Base-by-base conservation (phyloP, 257 asterid species). In the Misopates orontium region DNA sequence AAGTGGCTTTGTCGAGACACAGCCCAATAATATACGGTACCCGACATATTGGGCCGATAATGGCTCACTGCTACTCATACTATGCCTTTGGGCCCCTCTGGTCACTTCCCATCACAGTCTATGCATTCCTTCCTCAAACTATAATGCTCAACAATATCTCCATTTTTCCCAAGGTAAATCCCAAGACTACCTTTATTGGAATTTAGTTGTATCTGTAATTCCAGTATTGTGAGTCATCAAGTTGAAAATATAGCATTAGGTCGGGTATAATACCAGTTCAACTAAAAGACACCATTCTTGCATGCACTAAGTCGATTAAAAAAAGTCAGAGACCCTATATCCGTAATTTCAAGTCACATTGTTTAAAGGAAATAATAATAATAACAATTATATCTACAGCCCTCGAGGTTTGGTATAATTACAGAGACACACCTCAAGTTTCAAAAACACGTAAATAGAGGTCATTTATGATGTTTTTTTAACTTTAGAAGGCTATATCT, bases 61-160 rank as follows among this genome's bases (percentile, higher is more conserved):
- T 81, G 86, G 87, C 82, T 60, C 82, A 73, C 47, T 60, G 78
- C 10, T 85, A 82, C 60, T 36, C 84, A 2, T 76, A 85, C 72
- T 84, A 83, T 67, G 86, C 96, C 36, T 85, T 89, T 45, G 84
- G 88, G 80, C 83, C 97, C 56, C 59, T 73, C 16, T 89, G 84
- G 96, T 70, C 84, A 1, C 16, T 89, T 52, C 90, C 96, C 0
- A 14, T 92, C 56, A 53, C 75, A 39, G 41, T 84, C 59, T 88
- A 91, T 31, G 80, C 93, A 1, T 75, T 82, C 76, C 71, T 87
- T 9, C 96, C 98, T 70, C 87, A 82, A 54, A 41, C 73, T 4
- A 23, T 82, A 42, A 71, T 88, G 69, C 83, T 88, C 77, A 80
- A 78, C 52, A 64, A 71, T 7, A 39, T 79, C 31, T 17, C 77